Base-by-base conservation (phyloP, 2,329 filamentous ascomycete species). In the Aphanoascus verrucosus region DNA sequence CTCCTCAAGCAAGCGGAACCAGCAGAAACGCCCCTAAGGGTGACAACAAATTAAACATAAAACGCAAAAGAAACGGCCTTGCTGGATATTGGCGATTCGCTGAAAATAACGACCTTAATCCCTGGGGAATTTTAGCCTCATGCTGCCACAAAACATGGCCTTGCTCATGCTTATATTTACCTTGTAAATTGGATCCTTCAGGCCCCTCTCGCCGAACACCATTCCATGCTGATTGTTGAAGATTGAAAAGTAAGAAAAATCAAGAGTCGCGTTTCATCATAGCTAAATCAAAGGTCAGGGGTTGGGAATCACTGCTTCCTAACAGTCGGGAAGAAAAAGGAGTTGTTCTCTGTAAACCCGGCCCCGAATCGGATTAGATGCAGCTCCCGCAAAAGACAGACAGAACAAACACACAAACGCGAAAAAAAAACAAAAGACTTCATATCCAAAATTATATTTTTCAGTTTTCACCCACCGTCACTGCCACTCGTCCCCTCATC, bases 391-490 rank as follows among this genome's bases (percentile, higher is more conserved):
- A 54, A 4, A 48, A 35, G n/a, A 49, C 32, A 42, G 32, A 46
- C n/a, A 38, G 40, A 55, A 47, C 40, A 38, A n/a, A n/a, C n/a
- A n/a, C n/a, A n/a, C n/a, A n/a, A n/a, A n/a, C n/a, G n/a, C n/a
- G n/a, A n/a, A n/a, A n/a, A n/a, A n/a, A n/a, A n/a, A n/a, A n/a
- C n/a, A n/a, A n/a, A n/a, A 41, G 31, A 34, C 43, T 49, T 41
- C 47, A 56, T n/a, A n/a, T 38, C 52, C 41, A 42, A 52, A 55
- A 54, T 7, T 28, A n/a, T n/a, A n/a, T 28, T 47, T 42, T n/a
- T n/a, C n/a, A n/a, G 35, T 19, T 53, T 53, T 53, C 40, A 53
- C 58, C 72, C 70, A 56, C 69, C 73, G 35, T 68, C 67, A 56
- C 69, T 72, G 41, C 64, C 69, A 54, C 63, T 61, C 42, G 49